phyloP scores from a whole-genome alignment of 2,329 filamentous ascomycete species.

The Sporothrix schenckii region DNA sequence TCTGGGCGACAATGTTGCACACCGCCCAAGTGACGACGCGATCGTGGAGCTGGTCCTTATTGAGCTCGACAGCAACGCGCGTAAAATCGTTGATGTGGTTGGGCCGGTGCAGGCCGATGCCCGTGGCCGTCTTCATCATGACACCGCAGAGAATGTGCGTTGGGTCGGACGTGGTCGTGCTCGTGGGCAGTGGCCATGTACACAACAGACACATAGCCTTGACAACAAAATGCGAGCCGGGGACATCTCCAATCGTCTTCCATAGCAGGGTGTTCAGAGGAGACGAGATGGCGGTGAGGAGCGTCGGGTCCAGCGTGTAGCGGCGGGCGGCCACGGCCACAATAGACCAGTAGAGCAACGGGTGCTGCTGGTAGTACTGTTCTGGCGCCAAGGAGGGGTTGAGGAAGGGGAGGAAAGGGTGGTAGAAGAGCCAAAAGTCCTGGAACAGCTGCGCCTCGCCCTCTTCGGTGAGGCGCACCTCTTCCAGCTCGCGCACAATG shows the following conservation, averaged over 20 bases:
- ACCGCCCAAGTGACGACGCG: conserved; percentile 81
- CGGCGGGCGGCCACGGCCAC: conserved; percentile 74
- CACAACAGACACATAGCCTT: conserved; percentile 80
- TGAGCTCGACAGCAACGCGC: conserved; percentile 71
- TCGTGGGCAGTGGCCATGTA: conserved; percentile 82
- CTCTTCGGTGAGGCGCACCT: conserved; percentile 65
- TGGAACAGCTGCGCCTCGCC: conserved; percentile 67
- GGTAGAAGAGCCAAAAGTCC: conserved; percentile 75
- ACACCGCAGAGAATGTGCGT: conserved; percentile 80
- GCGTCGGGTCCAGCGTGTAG: conserved; percentile 63
- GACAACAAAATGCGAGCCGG: conserved; percentile 77
- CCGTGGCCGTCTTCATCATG: conserved; percentile 86
- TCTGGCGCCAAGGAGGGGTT: conserved; percentile 69
- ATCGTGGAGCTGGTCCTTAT: conserved; percentile 77
- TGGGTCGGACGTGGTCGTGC: conserved; percentile 75
- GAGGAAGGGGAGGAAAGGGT: conserved; percentile 77
- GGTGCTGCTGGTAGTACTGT: conserved; percentile 74
- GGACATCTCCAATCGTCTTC: conserved; percentile 75
- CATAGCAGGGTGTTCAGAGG: conserved; percentile 73
- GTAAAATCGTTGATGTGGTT: conserved; percentile 84
- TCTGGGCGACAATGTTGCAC: conserved; percentile 81
- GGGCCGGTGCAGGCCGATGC: conserved; percentile 78
- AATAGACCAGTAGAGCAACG: conserved; percentile 84
- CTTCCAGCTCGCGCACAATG: conserved; percentile 64
- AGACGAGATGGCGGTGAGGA: conserved; percentile 69